Conservation (phyloP, 169 alveolate genomes). For the Eimeria zaria region DNA sequence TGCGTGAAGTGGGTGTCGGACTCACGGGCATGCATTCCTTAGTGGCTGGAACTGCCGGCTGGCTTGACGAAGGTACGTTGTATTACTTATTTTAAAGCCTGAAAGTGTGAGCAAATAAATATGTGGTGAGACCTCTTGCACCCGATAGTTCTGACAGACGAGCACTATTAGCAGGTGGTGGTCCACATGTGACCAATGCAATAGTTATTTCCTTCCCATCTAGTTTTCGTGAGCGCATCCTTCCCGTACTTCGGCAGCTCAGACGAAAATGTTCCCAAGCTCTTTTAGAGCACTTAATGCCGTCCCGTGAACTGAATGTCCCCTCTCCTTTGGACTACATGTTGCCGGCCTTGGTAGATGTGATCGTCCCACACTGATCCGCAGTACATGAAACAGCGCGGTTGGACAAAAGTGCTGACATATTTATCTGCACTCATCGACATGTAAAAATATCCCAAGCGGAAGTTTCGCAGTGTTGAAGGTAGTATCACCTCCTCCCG, state of each 20-base stretch:
- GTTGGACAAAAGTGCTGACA: neutral
- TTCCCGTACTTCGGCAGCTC: neutral
- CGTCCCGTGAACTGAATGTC: neutral
- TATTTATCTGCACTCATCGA: neutral
- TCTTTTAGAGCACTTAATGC: neutral
- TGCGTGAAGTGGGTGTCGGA: neutral
- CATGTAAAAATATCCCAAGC: neutral
- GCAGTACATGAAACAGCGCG: neutral
- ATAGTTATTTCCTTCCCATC: neutral
- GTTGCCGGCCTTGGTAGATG: neutral
- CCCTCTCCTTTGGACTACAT: neutral
- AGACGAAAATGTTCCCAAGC: neutral
- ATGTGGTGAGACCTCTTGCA: neutral
- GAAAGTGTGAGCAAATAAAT: neutral
- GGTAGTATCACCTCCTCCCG: neutral
- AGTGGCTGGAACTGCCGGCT: neutral
- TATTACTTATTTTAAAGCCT: neutral
- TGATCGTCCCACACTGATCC: neutral
- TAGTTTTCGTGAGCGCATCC: neutral
- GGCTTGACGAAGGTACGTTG: neutral
- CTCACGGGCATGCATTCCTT: neutral
- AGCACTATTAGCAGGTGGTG: neutral
- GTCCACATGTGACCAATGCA: constrained; percentile 38
- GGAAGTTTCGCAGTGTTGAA: neutral
- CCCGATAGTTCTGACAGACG: neutral